Evolutionary conservation across 225 moss, liverwort and hornwort genomes (phyloP).

Genomic region (Bryoerythrophyllum caledonicum): DNA sequence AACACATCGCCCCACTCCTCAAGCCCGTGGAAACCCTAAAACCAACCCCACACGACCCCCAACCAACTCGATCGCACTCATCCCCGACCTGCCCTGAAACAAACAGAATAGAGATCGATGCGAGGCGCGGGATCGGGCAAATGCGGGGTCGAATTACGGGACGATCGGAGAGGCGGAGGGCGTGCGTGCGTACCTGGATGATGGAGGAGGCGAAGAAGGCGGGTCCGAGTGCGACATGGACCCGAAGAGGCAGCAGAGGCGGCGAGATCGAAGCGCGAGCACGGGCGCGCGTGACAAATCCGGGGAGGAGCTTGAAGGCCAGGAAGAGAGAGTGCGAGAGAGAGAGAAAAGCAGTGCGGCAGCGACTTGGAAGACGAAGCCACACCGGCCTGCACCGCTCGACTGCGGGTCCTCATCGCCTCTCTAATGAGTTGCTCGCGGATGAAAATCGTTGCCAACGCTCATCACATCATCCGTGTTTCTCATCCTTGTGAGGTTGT

Average conservation of each 20-base stretch:
- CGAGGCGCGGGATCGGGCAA: not conserved
- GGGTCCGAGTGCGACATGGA: not conserved
- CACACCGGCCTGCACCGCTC: not conserved
- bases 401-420: not conserved
- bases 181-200: conserved; percentile 22
- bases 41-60: not conserved
- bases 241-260: not conserved
- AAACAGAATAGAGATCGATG: not conserved
- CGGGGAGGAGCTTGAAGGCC: not conserved
- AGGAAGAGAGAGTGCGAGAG: not conserved
- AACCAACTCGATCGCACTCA: not conserved
- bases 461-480: not conserved
- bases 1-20: not conserved
- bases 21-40: conserved; percentile 35
- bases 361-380: not conserved
- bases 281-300: not conserved
- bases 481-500: too few relatives aligned
- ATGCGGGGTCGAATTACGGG: not conserved
- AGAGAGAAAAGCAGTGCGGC: not conserved
- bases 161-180: not conserved
- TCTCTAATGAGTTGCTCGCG: not conserved
- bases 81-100: not conserved
- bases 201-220: not conserved
- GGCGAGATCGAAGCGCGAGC: not conserved
- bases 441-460: not conserved